phyloP scores from a whole-genome alignment of 768 basidiomycete genomes.

The Amanita molliuscula region DNA sequence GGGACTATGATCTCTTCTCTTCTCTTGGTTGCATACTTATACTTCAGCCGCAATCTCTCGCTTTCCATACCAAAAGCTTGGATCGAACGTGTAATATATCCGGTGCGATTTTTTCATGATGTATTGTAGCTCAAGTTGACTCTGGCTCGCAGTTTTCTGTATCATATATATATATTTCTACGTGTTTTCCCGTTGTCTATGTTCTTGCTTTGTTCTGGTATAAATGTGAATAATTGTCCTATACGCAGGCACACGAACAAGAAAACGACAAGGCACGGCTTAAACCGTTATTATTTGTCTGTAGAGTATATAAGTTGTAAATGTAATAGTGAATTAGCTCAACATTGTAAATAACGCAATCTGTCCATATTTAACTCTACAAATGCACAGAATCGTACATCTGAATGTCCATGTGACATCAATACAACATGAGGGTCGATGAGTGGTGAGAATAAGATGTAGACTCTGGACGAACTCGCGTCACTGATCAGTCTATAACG shows the following conservation, averaged over 20 bases:
- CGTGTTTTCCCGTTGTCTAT: slow-evolving; percentile 1
- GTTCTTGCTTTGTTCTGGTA: slow-evolving; percentile 6
- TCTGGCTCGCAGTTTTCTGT: slow-evolving; percentile 12
- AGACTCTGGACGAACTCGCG: background rate
- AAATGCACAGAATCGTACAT: background rate
- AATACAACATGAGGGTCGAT: background rate
- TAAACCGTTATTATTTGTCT: background rate
- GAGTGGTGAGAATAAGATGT: background rate
- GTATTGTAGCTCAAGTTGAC: slow-evolving; percentile 20
- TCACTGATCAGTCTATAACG: background rate
- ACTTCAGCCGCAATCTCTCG: slow-evolving; percentile 7
- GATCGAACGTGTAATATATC: slow-evolving; percentile 18
- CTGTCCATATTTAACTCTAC: background rate
- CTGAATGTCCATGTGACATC: background rate
- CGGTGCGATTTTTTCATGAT: slow-evolving; percentile 12
- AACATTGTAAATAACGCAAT: background rate
- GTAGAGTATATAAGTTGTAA: background rate
- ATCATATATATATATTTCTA: slow-evolving; percentile 13
- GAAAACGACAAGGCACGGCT: background rate
- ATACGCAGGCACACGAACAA: background rate
- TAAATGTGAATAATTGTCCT: background rate
- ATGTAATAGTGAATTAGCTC: background rate
- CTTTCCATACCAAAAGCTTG: slow-evolving; percentile 9
- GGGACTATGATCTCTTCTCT: slow-evolving; percentile 41
- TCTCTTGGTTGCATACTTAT: slow-evolving; percentile 13